phyloP scores from a whole-genome alignment of 805 yeast species.

The Clavispora phyllophila region DNA sequence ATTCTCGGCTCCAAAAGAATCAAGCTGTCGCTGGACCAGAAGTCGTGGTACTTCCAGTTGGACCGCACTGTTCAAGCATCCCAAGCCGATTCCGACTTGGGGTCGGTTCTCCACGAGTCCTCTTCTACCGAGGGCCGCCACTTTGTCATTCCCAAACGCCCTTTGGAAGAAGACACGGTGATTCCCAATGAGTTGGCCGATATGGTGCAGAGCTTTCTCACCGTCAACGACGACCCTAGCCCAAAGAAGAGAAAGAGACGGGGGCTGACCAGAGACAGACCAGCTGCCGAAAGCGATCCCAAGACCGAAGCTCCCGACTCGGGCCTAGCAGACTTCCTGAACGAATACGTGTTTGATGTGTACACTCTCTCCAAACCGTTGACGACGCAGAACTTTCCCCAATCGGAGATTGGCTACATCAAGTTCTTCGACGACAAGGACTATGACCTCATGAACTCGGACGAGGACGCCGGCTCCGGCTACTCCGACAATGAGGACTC shows the following conservation, averaged over 20 bases:
- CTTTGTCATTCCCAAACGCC: conserved; percentile 33
- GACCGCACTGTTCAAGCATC: conserved; percentile 22
- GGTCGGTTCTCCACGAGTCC: conserved; percentile 23
- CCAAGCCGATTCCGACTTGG: conserved; percentile 17
- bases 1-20: conserved; percentile 45
- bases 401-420: conserved; percentile 49
- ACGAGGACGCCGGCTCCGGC: conserved; percentile 32
- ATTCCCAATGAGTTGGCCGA: conserved; percentile 64
- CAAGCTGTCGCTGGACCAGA: conserved; percentile 43
- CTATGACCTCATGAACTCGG: conserved; percentile 31
- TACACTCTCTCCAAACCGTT: conserved; percentile 42
- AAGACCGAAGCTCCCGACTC: no score
- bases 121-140: conserved; percentile 18
- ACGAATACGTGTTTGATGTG: conserved; percentile 87
- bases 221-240: conserved; percentile 22
- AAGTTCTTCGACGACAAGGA: conserved; percentile 53
- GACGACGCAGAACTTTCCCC: conserved; percentile 45
- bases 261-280: neutral
- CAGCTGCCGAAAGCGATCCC: no score
- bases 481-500: conserved; percentile 76
- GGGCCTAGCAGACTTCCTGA: conserved; percentile 17
- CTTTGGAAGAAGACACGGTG: conserved; percentile 27
- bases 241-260: conserved; percentile 12
- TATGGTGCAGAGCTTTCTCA: conserved; percentile 63
- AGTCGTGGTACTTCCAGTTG: conserved; percentile 27